These are phyloP conservation scores for Rhododendron griersonianum DNA, from an alignment of 148 eudicot species.

Conservation along the genomic window DNA sequence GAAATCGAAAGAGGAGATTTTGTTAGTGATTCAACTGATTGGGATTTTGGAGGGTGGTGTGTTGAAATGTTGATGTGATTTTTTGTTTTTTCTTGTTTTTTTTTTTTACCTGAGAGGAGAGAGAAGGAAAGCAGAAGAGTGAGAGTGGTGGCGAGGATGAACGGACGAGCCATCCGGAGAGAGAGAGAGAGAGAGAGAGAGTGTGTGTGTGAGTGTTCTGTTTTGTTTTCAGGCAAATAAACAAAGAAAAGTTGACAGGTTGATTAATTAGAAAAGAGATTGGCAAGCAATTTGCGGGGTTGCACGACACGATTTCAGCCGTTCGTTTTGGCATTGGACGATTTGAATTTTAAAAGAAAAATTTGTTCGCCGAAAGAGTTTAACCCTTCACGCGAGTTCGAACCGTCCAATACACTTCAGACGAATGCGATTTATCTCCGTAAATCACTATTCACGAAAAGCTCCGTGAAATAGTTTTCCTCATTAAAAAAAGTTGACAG, in stretches of 20 bases:
- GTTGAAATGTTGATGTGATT: background rate
- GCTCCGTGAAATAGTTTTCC: too few relatives aligned
- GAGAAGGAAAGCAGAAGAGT: slow-evolving; percentile 19
- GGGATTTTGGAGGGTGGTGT: background rate
- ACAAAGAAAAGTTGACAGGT: background rate
- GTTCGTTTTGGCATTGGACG: too few relatives aligned
- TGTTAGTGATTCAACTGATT: background rate
- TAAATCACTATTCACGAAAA: too few relatives aligned
- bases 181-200: slow-evolving; percentile 6
- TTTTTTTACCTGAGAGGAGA: slow-evolving; percentile 31
- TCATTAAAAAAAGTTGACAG: background rate
- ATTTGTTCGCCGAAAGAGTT: too few relatives aligned
- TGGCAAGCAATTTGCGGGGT: too few relatives aligned
- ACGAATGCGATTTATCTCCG: too few relatives aligned
- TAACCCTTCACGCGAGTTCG: accelerated
- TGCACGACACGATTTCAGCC: accelerated
- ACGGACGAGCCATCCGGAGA: slow-evolving; percentile 30
- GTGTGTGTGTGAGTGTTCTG: background rate
- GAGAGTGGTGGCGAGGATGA: slow-evolving; percentile 21
- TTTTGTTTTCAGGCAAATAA: background rate
- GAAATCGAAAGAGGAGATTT: background rate
- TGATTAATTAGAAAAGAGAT: background rate
- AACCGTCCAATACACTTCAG: too few relatives aligned
- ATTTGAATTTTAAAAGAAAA: too few relatives aligned
- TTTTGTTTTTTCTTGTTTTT: background rate